phyloP scores from a whole-genome alignment of 2,329 filamentous ascomycete species.

The Fusarium bulbicola region DNA sequence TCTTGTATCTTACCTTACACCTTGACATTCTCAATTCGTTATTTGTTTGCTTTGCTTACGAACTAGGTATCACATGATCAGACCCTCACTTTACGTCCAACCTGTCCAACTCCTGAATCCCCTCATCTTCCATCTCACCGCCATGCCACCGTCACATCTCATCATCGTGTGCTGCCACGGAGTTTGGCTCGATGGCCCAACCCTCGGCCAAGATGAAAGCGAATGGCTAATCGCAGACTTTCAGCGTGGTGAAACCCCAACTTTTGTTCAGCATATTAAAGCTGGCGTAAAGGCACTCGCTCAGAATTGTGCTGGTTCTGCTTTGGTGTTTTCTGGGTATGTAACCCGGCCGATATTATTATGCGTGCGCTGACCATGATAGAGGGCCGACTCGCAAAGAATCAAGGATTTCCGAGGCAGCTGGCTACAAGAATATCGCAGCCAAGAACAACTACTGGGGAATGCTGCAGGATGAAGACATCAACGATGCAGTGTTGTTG shows the following conservation, averaged over 20 bases:
- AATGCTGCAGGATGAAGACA: constrained; percentile 41
- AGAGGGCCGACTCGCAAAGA: constrained; percentile 71
- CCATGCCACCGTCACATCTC: constrained; percentile 59
- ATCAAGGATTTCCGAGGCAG: constrained; percentile 66
- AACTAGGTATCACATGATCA: constrained; percentile 42
- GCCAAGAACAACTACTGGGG: constrained; percentile 57
- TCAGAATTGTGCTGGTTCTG: constrained; percentile 51
- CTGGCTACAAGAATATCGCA: constrained; percentile 68
- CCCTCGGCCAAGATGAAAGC: constrained; percentile 60
- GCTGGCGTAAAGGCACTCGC: constrained; percentile 66
- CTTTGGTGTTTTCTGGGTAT: constrained; percentile 80
- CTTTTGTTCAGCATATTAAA: constrained; percentile 80
- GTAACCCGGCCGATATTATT: not conserved
- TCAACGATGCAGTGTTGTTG: constrained; percentile 54
- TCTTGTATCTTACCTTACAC: not conserved
- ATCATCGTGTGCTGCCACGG: constrained; percentile 87
- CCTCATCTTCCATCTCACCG: constrained; percentile 17
- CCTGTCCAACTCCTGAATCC: constrained; percentile 14
- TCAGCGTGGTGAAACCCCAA: constrained; percentile 79
- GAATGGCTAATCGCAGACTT: constrained; percentile 82
- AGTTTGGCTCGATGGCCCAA: constrained; percentile 72
- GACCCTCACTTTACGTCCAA: constrained; percentile 20
- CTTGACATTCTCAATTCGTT: not conserved
- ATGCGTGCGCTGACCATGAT: not conserved
- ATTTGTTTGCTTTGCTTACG: not conserved